A percentile compares a stretch with the other conserved stretches of the same genome.
Evolutionary conservation across 2,329 filamentous ascomycete species (phyloP).

Genomic region (Aureobasidium namibiae): DNA sequence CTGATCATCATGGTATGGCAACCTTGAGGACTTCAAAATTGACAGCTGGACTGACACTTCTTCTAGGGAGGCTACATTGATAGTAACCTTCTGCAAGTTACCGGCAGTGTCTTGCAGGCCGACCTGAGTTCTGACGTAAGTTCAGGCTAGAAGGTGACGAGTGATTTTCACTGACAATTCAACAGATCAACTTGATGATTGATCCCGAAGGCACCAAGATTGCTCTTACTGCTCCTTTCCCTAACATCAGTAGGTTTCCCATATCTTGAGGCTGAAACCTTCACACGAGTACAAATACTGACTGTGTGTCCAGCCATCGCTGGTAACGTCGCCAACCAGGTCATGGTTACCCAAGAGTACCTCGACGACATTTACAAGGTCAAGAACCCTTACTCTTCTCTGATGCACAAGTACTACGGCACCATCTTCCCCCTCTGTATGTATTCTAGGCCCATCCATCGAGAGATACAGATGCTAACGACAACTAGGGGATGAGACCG

Average conservation of each 20-base stretch:
- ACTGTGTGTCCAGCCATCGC: slow-evolving; percentile 26
- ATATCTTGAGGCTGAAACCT: background rate
- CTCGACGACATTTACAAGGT: slow-evolving; percentile 32
- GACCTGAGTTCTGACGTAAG: slow-evolving; percentile 12
- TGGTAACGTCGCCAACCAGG: slow-evolving; percentile 41
- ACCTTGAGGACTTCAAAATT: background rate
- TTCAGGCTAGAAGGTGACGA: slow-evolving; percentile 14
- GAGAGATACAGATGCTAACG: background rate
- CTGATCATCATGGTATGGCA: slow-evolving; percentile 37
- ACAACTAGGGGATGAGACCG: slow-evolving; percentile 35
- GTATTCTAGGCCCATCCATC: background rate
- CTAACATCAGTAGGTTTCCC: slow-evolving; percentile 26
- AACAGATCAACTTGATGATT: slow-evolving; percentile 43
- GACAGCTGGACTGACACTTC: background rate
- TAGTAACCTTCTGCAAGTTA: slow-evolving; percentile 25
- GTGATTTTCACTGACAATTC: slow-evolving; percentile 18
- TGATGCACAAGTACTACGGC: slow-evolving; percentile 33
- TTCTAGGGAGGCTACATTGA: slow-evolving; percentile 39
- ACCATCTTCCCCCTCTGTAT: slow-evolving; percentile 33
- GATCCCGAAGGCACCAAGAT: slow-evolving; percentile 45
- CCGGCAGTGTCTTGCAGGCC: slow-evolving; percentile 17
- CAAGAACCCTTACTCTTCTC: slow-evolving; percentile 30
- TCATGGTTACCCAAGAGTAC: slow-evolving; percentile 33
- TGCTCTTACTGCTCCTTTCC: slow-evolving; percentile 40
- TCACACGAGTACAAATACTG: background rate